phyloP scores from a whole-genome alignment of 768 basidiomycete species.

The Trametopsis cervina region DNA sequence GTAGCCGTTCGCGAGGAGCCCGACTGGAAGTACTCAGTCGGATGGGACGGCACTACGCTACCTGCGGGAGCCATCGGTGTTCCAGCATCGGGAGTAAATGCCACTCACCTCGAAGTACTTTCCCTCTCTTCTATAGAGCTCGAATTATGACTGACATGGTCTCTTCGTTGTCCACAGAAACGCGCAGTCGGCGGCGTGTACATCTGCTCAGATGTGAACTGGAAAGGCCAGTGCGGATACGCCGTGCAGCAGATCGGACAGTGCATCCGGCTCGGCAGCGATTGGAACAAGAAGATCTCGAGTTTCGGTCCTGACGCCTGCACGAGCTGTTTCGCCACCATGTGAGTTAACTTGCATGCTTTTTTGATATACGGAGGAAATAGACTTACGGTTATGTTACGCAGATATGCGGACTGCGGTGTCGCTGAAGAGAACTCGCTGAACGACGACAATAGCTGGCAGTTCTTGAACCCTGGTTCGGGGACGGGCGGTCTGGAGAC shows the following conservation, averaged over 20 bases:
- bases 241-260: conserved; percentile 1
- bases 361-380: not conserved
- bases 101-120: not conserved
- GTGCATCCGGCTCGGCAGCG: conserved; percentile 1
- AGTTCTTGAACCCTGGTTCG: conserved; percentile 2
- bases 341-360: too few species aligned
- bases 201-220: conserved; percentile 5
- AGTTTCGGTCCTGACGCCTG: conserved; percentile 4
- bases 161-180: not conserved
- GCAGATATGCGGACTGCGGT: not conserved
- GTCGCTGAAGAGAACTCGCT: too few species aligned
- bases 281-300: conserved; percentile 7
- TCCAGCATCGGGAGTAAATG: not conserved
- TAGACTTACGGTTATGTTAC: not conserved
- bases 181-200: conserved; percentile 1
- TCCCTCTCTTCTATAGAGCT: not conserved
- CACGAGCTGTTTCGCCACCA: not conserved
- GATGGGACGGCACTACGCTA: not conserved
- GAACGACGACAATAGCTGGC: not conserved
- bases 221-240: conserved; percentile 2
- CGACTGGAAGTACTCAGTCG: conserved; percentile 4
- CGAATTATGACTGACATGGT: not conserved
- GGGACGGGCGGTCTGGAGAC: not conserved
- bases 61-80: not conserved
- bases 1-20: too few species aligned